phyloP scores from a whole-genome alignment of 2,329 filamentous ascomycete genomes.

The Neopestalotiopsis sp. region DNA sequence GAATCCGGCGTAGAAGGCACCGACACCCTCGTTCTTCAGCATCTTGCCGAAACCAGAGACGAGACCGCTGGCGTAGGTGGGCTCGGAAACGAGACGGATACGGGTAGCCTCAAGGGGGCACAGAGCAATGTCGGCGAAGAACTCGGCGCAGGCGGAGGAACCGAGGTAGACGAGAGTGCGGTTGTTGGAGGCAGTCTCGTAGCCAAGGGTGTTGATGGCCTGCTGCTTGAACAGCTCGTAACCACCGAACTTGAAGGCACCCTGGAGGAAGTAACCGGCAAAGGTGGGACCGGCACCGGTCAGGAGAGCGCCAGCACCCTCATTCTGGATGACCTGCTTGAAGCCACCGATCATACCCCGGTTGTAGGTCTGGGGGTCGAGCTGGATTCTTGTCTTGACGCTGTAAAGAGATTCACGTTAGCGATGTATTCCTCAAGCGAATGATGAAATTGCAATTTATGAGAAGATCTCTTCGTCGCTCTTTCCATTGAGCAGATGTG shows the following conservation, averaged over 20 bases:
- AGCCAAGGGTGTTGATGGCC: conserved; percentile 71
- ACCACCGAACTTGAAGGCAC: conserved; percentile 81
- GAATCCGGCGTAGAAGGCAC: conserved; percentile 79
- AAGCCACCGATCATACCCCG: conserved; percentile 75
- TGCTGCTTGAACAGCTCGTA: conserved; percentile 87
- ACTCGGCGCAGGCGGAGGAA: conserved; percentile 57
- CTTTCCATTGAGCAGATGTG: neutral
- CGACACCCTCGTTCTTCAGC: conserved; percentile 70
- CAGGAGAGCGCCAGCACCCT: conserved; percentile 74
- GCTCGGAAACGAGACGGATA: conserved; percentile 78
- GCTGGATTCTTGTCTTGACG: conserved; percentile 82
- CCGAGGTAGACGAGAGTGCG: conserved; percentile 72
- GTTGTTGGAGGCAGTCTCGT: conserved; percentile 69
- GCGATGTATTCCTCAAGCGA: neutral
- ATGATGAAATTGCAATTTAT: neutral
- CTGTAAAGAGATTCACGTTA: conserved; percentile 44
- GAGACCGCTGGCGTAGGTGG: conserved; percentile 72
- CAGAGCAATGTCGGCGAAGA: conserved; percentile 69
- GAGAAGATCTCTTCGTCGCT: neutral
- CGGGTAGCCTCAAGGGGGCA: conserved; percentile 80
- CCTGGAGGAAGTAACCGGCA: conserved; percentile 80
- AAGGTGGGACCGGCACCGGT: conserved; percentile 76
- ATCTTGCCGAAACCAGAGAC: conserved; percentile 74
- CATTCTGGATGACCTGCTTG: conserved; percentile 71
- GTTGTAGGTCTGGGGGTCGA: conserved; percentile 79